phyloP scores from a whole-genome alignment of 345 rosid genomes.

The Citropsis articulata region DNA sequence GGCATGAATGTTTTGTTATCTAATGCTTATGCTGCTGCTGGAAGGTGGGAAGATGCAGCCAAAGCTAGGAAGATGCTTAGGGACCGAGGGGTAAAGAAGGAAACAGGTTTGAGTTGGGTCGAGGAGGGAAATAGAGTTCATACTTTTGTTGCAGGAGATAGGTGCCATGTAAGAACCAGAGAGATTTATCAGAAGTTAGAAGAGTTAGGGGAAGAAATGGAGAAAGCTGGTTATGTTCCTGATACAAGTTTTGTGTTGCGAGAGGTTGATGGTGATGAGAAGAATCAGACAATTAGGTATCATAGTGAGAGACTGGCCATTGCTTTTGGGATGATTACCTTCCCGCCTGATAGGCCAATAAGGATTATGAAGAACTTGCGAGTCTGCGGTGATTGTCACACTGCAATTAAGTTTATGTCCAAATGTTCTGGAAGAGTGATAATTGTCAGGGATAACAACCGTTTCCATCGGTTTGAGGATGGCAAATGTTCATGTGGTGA shows the following conservation, averaged over 20 bases:
- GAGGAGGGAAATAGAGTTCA: slow-evolving; percentile 86
- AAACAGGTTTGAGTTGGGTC: slow-evolving; percentile 91
- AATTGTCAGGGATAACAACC: slow-evolving; percentile 75
- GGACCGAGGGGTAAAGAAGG: slow-evolving; percentile 81
- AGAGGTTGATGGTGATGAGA: slow-evolving; percentile 69
- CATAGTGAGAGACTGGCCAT: slow-evolving; percentile 85
- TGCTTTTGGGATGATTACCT: slow-evolving; percentile 67
- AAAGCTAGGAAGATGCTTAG: slow-evolving; percentile 75
- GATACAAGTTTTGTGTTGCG: slow-evolving; percentile 79
- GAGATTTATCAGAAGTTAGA: slow-evolving; percentile 74
- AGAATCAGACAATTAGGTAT: slow-evolving; percentile 63
- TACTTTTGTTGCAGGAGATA: slow-evolving; percentile 80
- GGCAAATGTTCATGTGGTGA: slow-evolving; percentile 90
- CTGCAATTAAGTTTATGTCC: slow-evolving; percentile 81
- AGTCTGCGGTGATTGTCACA: slow-evolving; percentile 88
- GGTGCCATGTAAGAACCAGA: slow-evolving; percentile 43
- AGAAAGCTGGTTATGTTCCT: slow-evolving; percentile 74
- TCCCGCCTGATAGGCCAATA: slow-evolving; percentile 60
- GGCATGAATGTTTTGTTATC: slow-evolving; percentile 71
- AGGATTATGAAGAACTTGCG: slow-evolving; percentile 86
- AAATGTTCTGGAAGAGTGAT: slow-evolving; percentile 71
- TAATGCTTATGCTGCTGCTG: slow-evolving; percentile 89
- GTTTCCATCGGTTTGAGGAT: slow-evolving; percentile 80
- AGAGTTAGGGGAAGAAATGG: slow-evolving; percentile 79
- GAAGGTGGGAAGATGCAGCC: slow-evolving; percentile 84